Evolutionary conservation across 2,329 filamentous ascomycete species (phyloP), one percentile per base, ranked within the genome.

Genomic region (Botrytis elliptica): DNA sequence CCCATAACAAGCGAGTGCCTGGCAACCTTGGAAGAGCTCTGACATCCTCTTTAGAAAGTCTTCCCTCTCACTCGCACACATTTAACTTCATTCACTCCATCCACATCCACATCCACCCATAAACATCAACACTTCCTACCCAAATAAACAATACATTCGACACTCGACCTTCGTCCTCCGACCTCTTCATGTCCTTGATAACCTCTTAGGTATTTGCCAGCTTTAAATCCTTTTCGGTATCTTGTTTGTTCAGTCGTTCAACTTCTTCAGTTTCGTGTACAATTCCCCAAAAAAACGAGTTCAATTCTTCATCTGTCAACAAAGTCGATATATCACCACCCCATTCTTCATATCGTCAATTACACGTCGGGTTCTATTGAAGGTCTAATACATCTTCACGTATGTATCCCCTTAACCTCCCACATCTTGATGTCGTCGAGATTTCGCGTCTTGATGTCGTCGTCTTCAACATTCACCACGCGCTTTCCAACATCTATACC

Each of bases 381-480:
- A 70, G 71, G 14, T 38, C 20, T 44, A 52, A 29, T 46, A 20
- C 44, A 55, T 65, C 57, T 63, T 77, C 75, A 74, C 74, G 79
- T 80, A 79, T 71, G 79, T 80, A 70, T 74, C 40, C 65, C 42
- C 42, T 22, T 52, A 68, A 18, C 40, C 20, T 46, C 42, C 33
- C 29, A 25, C 44, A 4, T 68, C 42, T 46, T 18, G 33, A 55
- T 42, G 3, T 22, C 44, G 42, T 49, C 40, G 33, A 63, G 12
- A 62, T 52, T 68, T 79, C 79, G 78, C 79, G 79, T 80, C 74
- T n/a, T 59, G n/a, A 60, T 22, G n/a, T 67, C 42, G 62, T 57
- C 36, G 55, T 16, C 64, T 70, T 69, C 64, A 36, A 64, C 52
- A 60, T 57, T 62, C 44, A 69, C 67, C 42, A 79, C 79, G 78